Conservation (phyloP, 2,329 filamentous ascomycete species). For the Gremmenia infestans region DNA sequence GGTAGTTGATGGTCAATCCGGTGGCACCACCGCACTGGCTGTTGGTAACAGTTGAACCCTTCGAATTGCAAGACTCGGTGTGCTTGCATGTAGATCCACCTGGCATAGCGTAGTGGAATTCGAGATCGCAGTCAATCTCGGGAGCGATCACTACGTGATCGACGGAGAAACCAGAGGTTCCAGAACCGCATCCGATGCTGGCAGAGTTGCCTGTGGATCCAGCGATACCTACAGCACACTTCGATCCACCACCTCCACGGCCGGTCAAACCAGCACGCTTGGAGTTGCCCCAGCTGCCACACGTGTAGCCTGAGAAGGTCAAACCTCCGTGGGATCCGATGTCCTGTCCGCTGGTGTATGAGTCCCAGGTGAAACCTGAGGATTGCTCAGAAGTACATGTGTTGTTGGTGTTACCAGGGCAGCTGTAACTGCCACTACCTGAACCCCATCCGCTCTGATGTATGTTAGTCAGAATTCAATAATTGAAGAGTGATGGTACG, state of each 20-base stretch:
- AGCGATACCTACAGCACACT: slow-evolving; percentile 55
- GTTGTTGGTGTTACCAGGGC: slow-evolving; percentile 70
- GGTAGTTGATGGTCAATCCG: slow-evolving; percentile 67
- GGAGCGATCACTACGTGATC: slow-evolving; percentile 66
- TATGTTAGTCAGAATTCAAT: slow-evolving; percentile 10
- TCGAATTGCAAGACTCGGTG: slow-evolving; percentile 58
- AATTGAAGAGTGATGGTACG: background rate
- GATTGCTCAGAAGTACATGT: slow-evolving; percentile 67
- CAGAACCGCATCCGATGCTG: slow-evolving; percentile 41
- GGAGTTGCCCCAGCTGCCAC: slow-evolving; percentile 51
- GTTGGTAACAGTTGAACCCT: slow-evolving; percentile 71
- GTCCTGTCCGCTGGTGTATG: slow-evolving; percentile 49
- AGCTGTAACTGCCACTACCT: slow-evolving; percentile 52
- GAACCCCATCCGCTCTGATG: slow-evolving; percentile 43
- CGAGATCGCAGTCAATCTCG: slow-evolving; percentile 71
- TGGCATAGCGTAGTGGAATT: slow-evolving; percentile 84
- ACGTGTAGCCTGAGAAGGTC: slow-evolving; percentile 68
- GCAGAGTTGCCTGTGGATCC: slow-evolving; percentile 53
- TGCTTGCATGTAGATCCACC: slow-evolving; percentile 82
- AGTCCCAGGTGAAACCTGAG: slow-evolving; percentile 66
- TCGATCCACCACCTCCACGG: slow-evolving; percentile 38
- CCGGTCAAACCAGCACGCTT: slow-evolving; percentile 50
- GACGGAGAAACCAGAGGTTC: slow-evolving; percentile 62
- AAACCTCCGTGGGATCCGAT: slow-evolving; percentile 68
- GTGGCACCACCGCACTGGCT: slow-evolving; percentile 88